These are phyloP conservation scores for Crotalaria pallida DNA, from an alignment of 306 rosid species.

Conservation along the genomic window DNA sequence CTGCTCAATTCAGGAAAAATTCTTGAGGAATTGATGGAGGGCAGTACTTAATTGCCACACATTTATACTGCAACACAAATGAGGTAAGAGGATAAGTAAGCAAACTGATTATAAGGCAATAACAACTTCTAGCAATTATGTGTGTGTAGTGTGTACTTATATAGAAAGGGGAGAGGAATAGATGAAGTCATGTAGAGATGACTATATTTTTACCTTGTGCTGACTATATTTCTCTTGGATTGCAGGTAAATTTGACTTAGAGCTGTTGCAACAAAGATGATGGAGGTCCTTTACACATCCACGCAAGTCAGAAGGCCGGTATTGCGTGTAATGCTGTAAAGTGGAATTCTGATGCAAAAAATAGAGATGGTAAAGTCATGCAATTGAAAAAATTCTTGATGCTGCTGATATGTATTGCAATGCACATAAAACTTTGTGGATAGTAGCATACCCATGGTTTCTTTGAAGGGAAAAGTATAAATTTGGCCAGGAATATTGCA, in stretches of 20 bases:
- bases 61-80: slow-evolving; percentile 50
- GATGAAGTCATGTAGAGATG: background rate
- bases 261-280: slow-evolving; percentile 38
- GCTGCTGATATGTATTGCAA: too few relatives aligned
- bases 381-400: background rate
- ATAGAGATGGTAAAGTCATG: slow-evolving; percentile 1
- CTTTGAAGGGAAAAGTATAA: slow-evolving; percentile 51
- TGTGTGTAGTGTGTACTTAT: background rate
- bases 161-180: background rate
- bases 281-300: slow-evolving; percentile 67
- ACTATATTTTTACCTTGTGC: slow-evolving; percentile 51
- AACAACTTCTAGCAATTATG: background rate
- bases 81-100: background rate
- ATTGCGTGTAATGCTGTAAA: slow-evolving; percentile 57
- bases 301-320: slow-evolving; percentile 60
- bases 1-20: slow-evolving; percentile 28
- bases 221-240: slow-evolving; percentile 71
- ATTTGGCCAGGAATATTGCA: slow-evolving; percentile 78
- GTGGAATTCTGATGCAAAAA: slow-evolving; percentile 46
- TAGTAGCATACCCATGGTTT: slow-evolving; percentile 82
- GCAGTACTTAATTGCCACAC: slow-evolving; percentile 53
- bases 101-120: background rate
- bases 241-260: slow-evolving; percentile 49
- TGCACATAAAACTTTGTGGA: slow-evolving; percentile 47
- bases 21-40: slow-evolving; percentile 48